Base-by-base conservation (phyloP, 805 yeast species). In the Kluyveromyces aestuarii region DNA sequence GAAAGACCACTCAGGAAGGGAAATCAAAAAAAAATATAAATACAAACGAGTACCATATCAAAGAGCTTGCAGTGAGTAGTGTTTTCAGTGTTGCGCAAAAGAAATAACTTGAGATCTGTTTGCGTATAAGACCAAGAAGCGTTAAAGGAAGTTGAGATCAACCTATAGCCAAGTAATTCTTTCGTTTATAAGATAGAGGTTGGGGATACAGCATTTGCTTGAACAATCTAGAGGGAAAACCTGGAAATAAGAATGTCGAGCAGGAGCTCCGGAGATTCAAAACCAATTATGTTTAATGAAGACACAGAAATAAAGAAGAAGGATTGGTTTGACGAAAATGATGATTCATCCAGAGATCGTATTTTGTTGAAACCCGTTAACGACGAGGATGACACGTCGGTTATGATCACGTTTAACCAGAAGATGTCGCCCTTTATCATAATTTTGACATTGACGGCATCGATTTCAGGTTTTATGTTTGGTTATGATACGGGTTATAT, bases 401-500 rank as follows among this genome's bases (percentile, higher is more conserved):
- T 72, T 41, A 59, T 74, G 55, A 70, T 74, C 61, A 69, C 76
- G 0, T 69, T 77, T 64, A 73, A 74, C 57, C 73, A 76, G 11
- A 74, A 68, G 49, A 82, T 87, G 2, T 75, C 93, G 10, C 67
- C 72, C 8, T 68, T 86, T 58, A 87, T 89, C 45, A 69, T 88
- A 21, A 67, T 77, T 27, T 67, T 89, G 46, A 86, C 96, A 0
- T 72, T 82, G 45, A 81, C 82, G 27, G 80, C 96, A 0, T 89
- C 96, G 8, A 83, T 91, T 53, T 89, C 96, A 0, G 98, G 98
- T 1, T 88, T 90, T 68, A 80, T 91, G 88, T 91, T 91, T 68
- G 99, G 99, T 56, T 91, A 91, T 62, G 99, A 91, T 66, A 91
- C 98, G 0, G 98, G 98, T 56, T 91, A 91, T 68, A 90, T 91